Conservation (phyloP, 2,329 filamentous ascomycete species). For the Paraphaeosphaeria minitans region DNA sequence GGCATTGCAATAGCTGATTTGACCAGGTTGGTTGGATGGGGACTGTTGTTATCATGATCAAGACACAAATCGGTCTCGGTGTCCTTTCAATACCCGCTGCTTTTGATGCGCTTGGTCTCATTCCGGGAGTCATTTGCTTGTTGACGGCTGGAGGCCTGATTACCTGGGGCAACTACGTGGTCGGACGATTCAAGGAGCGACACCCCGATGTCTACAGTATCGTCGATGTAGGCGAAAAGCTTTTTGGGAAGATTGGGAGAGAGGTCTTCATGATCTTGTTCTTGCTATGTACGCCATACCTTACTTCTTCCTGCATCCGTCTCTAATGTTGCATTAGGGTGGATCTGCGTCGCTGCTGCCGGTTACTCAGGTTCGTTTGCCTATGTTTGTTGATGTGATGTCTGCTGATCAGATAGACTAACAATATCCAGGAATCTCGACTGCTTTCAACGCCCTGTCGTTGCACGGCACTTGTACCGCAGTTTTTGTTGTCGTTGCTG, state of each 20-base stretch:
- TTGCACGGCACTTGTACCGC: conserved; percentile 43
- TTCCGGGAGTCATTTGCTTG: conserved; percentile 55
- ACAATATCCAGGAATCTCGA: conserved; percentile 13
- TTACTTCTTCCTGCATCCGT: conserved; percentile 45
- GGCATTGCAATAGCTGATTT: not conserved
- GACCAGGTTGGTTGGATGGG: conserved; percentile 15
- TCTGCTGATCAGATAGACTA: no score
- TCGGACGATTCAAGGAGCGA: conserved; percentile 57
- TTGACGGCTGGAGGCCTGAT: conserved; percentile 48
- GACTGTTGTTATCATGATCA: conserved; percentile 18
- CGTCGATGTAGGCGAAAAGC: conserved; percentile 59
- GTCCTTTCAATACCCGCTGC: conserved; percentile 54
- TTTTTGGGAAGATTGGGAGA: conserved; percentile 58
- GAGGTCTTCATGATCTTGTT: conserved; percentile 48
- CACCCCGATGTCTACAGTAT: conserved; percentile 62
- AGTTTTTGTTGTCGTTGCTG: conserved; percentile 23
- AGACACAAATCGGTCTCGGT: conserved; percentile 26
- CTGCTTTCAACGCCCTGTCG: conserved; percentile 54
- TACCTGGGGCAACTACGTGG: conserved; percentile 55
- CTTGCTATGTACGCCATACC: conserved; percentile 40
- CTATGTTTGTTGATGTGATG: no score
- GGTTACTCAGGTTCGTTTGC: no score
- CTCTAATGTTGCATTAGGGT: conserved; percentile 38
- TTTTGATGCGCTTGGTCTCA: conserved; percentile 53
- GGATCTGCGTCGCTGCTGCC: conserved; percentile 21